These are phyloP conservation scores for Yamadazyma conglobata DNA, from an alignment of 1,139 yeast genomes.

Conservation along the genomic window DNA sequence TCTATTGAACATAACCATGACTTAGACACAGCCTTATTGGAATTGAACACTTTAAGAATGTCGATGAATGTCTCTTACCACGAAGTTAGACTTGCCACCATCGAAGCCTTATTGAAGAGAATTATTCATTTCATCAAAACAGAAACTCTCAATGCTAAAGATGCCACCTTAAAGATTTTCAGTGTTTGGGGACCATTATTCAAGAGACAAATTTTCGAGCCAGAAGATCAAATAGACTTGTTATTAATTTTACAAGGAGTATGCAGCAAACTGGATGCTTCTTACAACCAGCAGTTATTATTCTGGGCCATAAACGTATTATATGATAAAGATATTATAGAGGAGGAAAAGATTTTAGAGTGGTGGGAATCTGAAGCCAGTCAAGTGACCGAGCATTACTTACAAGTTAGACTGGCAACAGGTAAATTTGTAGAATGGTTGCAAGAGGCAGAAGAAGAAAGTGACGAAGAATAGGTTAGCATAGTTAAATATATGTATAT, in stretches of 20 bases:
- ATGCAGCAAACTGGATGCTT: conserved; percentile 29
- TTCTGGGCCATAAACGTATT: conserved; percentile 64
- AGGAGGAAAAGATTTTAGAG: conserved; percentile 69
- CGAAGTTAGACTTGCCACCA: conserved; percentile 83
- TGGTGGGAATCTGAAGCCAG: conserved; percentile 71
- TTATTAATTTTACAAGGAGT: conserved; percentile 54
- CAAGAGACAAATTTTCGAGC: conserved; percentile 77
- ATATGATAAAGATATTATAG: conserved; percentile 77
- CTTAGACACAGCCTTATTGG: conserved; percentile 87
- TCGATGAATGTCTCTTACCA: conserved; percentile 94
- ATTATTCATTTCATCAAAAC: conserved; percentile 71
- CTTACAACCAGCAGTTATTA: conserved; percentile 48
- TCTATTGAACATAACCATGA: conserved; percentile 91
- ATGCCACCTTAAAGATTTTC: conserved; percentile 73
- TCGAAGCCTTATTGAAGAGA: conserved; percentile 65
- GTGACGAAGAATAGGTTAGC: conserved; percentile 57
- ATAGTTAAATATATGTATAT: too few species aligned
- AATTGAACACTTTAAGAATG: conserved; percentile 92
- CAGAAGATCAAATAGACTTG: conserved; percentile 73
- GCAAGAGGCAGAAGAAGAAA: conserved; percentile 82
- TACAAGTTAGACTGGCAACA: conserved; percentile 52
- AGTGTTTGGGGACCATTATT: conserved; percentile 77
- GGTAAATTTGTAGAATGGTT: conserved; percentile 85
- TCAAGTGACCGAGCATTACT: conserved; percentile 39
- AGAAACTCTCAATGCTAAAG: conserved; percentile 68